Base-by-base conservation (phyloP, 495 filamentous ascomycete genomes). In the Daldinia bambusicola region DNA sequence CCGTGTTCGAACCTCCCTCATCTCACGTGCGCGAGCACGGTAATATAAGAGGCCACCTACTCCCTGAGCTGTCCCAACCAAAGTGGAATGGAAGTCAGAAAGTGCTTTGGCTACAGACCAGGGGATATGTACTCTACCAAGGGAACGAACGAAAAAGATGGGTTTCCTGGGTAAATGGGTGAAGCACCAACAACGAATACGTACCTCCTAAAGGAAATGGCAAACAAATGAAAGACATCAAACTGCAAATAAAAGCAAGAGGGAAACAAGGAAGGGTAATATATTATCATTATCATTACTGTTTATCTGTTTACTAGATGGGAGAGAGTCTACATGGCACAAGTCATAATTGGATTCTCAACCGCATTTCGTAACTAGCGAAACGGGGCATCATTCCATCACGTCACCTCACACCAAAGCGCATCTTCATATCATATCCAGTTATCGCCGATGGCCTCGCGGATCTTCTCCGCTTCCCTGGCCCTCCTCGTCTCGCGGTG, bases 381-480 rank as follows among this genome's bases (percentile, higher is more conserved):
- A 48, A 48, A 48, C 18, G 18, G 10, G 18, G 18, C 20, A 9
- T 45, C 16, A 20, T 45, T 3, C 2, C 41, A 20, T 45, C 16
- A 48, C 9, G 4, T 48, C 43, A 6, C 13, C 14, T 31, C 50
- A 16, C 2, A 2, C 8, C 26, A 26, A 26, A 2, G n/a, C 16
- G 26, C 43, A 26, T 26, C 9, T 51, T 64, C 31, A 65, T 40
- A 64, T 64, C 31, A 65, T 40, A 64, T 55, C 48, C 50, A 61
- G 55, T 60, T 52, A 9, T 16, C 13, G n/a, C 16, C 37, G 13
- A 31, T 53, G 37, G 12, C 51, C 34, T 66, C 22, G 12, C 12
- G 6, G 9, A 36, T 43, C 12, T 14, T 34, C 36, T 55, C 37
- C 14, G 14, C 10, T 6, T 62, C 41, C 9, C 20, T 56, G 0